phyloP scores from a whole-genome alignment of 192 early-diverging fungal genomes.

The Coemansia umbellata region DNA sequence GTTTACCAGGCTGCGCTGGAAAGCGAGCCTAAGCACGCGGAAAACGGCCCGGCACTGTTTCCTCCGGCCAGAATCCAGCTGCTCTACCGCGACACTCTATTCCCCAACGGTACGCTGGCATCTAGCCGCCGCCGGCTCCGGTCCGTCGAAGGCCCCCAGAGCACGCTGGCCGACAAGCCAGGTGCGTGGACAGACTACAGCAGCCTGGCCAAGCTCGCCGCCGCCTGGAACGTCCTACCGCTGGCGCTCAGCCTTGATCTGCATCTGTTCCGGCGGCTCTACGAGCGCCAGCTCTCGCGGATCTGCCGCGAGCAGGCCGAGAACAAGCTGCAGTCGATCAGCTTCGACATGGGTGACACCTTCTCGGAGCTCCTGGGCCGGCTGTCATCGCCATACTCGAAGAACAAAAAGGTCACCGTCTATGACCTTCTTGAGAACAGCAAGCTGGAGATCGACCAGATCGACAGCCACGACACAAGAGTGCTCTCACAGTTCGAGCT shows the following conservation, averaged over 20 bases:
- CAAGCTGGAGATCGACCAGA: constrained; percentile 28
- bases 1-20: constrained; percentile 4
- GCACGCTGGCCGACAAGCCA: too few relatives aligned
- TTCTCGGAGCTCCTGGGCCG: constrained; percentile 35
- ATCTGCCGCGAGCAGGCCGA: constrained; percentile 50
- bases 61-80: constrained; percentile 30
- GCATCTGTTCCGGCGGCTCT: constrained; percentile 31
- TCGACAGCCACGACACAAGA: constrained; percentile 12
- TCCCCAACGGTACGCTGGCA: constrained; percentile 18
- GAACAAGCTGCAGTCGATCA: constrained; percentile 43
- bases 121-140: constrained; percentile 34
- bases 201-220: constrained; percentile 27
- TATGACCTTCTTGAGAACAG: constrained; percentile 45
- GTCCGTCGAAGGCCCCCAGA: constrained; percentile 20
- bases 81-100: constrained; percentile 22
- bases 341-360: constrained; percentile 44
- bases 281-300: constrained; percentile 41
- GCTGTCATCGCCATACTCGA: constrained; percentile 12
- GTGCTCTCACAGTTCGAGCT: constrained; percentile 16
- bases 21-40: not conserved
- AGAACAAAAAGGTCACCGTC: constrained; percentile 33
- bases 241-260: constrained; percentile 32
- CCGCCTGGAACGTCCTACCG: constrained; percentile 45
- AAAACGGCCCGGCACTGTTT: not conserved
- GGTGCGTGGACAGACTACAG: constrained; percentile 7